Base-by-base conservation (phyloP, 129 eudicot genomes). In the Artemisia argyi region DNA sequence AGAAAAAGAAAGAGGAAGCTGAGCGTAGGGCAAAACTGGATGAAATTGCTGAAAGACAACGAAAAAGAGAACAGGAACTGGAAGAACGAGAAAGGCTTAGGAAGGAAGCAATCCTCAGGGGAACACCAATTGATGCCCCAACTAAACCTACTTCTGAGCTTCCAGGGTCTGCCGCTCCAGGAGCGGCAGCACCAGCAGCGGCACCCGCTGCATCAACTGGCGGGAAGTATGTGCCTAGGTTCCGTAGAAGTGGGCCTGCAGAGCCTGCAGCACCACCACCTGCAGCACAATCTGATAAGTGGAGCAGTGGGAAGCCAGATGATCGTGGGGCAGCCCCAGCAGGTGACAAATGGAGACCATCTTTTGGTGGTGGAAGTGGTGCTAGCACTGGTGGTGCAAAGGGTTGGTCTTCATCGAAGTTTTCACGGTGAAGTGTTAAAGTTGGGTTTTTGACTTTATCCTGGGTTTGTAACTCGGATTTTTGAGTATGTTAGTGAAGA, bases 11-110 rank as follows among this genome's bases (percentile, higher is more conserved):
- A 76, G 94, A 89, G 69, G 98, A 89, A 55, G 88, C 87, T 3
- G 98, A 85, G 76, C 77, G 72, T 1, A 77, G 74, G 76, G 96
- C 91, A 0, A 92, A 83, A 74, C 65, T 92, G 74, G 96, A 86
- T 73, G 91, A 79, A 76, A 87, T 92, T 61, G 95, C 98, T 11
- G 91, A 81, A 70, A 85, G 76, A 73, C 98, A 92, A 72, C 74
- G 98, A 76, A 85, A 68, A 61, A 71, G 85, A 58, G 96, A 88
- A 71, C 76, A 39, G 44, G 97, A 92, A 74, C 68, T 85, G 56
- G 97, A 92, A 71, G 97, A 89, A 48, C 81, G 84, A 55, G 92
- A 85, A 56, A 85, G 87, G 83, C 78, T 66, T 46, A 51, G 86
- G 73, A 83, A 76, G 75, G 89, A 90, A 62, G 85, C 77, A 2